These are phyloP conservation scores for Globisporangium abappressorium DNA, from an alignment of 352 stramenopile species.

Conservation along the genomic window DNA sequence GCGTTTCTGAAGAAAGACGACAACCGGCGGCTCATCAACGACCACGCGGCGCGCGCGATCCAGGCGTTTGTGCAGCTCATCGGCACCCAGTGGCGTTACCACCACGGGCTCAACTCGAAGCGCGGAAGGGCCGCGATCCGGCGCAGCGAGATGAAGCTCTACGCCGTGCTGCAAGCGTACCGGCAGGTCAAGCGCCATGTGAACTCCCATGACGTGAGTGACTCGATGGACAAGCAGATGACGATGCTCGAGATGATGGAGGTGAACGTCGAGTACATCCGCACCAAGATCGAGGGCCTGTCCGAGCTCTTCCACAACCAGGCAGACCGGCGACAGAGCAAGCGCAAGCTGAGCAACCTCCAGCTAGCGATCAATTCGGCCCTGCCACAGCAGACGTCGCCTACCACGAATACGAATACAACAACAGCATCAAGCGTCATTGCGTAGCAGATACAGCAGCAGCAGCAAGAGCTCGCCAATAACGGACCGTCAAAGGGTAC, in stretches of 20 bases:
- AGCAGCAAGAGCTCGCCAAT: slow-evolving; percentile 5
- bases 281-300: slow-evolving; percentile 74
- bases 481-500: not conserved
- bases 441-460: slow-evolving; percentile 11
- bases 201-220: slow-evolving; percentile 63
- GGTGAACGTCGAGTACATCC: slow-evolving; percentile 81
- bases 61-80: slow-evolving; percentile 63
- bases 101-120: slow-evolving; percentile 18
- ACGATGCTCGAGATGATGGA: slow-evolving; percentile 87
- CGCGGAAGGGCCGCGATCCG: slow-evolving; percentile 5
- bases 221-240: slow-evolving; percentile 81
- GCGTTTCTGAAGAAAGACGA: slow-evolving; percentile 76
- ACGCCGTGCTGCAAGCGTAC: slow-evolving; percentile 50
- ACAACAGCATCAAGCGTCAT: not conserved
- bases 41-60: slow-evolving; percentile 57
- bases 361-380: slow-evolving; percentile 9
- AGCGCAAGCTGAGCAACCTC: slow-evolving; percentile 19
- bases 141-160: slow-evolving; percentile 57
- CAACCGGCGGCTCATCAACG: slow-evolving; percentile 52
- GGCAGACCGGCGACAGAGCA: slow-evolving; percentile 19
- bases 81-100: slow-evolving; percentile 35
- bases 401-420: not conserved
- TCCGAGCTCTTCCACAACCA: slow-evolving; percentile 44
- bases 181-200: slow-evolving; percentile 55
- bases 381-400: not conserved